These are phyloP conservation scores for Noccaea caerulescens DNA, from an alignment of 345 rosid species.

Conservation along the genomic window DNA sequence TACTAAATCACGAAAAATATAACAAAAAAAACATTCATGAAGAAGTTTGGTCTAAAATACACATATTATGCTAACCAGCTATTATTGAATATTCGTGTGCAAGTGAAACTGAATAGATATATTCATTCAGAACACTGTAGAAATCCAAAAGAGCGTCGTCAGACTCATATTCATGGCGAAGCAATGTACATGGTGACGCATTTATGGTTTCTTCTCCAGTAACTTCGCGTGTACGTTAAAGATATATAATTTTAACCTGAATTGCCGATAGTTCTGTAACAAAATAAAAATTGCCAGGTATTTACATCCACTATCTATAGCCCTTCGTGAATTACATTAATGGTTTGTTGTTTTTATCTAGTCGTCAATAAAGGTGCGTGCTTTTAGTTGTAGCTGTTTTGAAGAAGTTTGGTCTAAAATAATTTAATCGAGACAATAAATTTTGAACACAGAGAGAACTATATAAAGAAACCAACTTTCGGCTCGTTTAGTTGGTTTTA, in stretches of 20 bases:
- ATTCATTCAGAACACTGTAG: slow-evolving; percentile 10
- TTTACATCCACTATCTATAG: not conserved
- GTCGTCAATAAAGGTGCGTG: slow-evolving; percentile 12
- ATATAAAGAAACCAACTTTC: not conserved
- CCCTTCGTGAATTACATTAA: not conserved
- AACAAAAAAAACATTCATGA: not conserved
- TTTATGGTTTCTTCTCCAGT: slow-evolving; percentile 32
- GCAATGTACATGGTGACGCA: slow-evolving; percentile 38
- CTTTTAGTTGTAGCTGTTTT: not conserved
- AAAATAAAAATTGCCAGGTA: too few relatives aligned
- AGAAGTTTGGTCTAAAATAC: too few relatives aligned
- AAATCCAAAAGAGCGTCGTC: slow-evolving; percentile 14
- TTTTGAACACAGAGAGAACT: not conserved
- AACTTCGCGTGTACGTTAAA: slow-evolving; percentile 41
- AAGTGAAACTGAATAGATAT: not conserved
- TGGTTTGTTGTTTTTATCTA: slow-evolving; percentile 9
- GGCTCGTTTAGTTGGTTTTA: not conserved
- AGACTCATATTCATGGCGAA: not conserved
- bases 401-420: not conserved
- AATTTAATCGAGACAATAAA: not conserved
- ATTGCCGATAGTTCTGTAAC: not conserved
- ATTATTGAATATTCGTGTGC: slow-evolving; percentile 1
- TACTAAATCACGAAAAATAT: not conserved
- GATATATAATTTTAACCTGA: not conserved
- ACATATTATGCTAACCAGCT: too few relatives aligned